Percentiles rank a stretch among this genome's conserved stretches.
Evolutionary conservation across 2,329 filamentous ascomycete species (phyloP).

Genomic region (Fusarium devonianum): DNA sequence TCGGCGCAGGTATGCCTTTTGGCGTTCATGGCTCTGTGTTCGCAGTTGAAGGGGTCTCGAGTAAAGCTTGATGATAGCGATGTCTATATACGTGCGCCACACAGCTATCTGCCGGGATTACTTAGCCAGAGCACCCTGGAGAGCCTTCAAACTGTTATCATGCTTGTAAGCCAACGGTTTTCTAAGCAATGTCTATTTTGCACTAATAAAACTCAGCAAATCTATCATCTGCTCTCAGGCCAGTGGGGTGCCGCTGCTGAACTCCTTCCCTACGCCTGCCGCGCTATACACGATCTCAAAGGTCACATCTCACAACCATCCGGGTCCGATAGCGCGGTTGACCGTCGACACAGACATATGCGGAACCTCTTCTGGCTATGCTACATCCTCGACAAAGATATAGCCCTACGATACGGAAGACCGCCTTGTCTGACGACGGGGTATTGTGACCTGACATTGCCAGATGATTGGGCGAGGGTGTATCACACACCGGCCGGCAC

Average conservation of each 20-base stretch:
- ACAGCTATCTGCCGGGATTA: too few species aligned
- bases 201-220: constrained; percentile 3
- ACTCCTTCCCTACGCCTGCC: constrained; percentile 19
- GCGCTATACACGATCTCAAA: constrained; percentile 7
- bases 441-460: constrained; percentile 59
- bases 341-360: constrained; percentile 42
- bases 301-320: constrained; percentile 7
- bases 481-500: background rate
- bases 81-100: too few species aligned
- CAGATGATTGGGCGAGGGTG: constrained; percentile 32
- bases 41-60: background rate
- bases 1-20: constrained; percentile 11
- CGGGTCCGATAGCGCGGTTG: background rate
- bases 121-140: too few species aligned
- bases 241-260: constrained; percentile 6
- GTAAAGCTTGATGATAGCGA: too few species aligned
- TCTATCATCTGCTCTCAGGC: constrained; percentile 1
- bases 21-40: constrained; percentile 2
- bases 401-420: constrained; percentile 32
- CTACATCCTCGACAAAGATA: constrained; percentile 41
- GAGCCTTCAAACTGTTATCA: constrained; percentile 4
- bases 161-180: constrained; percentile 8
- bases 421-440: constrained; percentile 49
- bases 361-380: constrained; percentile 40
- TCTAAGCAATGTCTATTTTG: background rate